These are phyloP conservation scores for Chenopodium album DNA, from an alignment of 148 eudicot species.

Conservation along the genomic window DNA sequence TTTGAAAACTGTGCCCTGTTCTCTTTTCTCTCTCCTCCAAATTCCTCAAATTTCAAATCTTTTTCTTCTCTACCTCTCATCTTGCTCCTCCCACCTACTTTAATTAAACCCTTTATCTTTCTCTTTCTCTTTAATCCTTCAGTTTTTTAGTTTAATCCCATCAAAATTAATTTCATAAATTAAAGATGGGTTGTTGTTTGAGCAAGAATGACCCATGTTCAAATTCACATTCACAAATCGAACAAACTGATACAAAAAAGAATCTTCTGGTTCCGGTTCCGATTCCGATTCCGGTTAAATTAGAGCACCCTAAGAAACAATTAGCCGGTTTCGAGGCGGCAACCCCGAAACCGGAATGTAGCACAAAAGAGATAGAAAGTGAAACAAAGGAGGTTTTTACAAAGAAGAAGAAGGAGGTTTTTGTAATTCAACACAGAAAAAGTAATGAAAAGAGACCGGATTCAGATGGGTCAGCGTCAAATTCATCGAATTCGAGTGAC, in stretches of 20 bases:
- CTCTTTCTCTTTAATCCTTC: neutral
- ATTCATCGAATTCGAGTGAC: neutral
- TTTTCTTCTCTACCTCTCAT: constrained; percentile 9
- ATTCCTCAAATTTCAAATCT: constrained; percentile 16
- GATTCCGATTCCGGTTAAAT: constrained; percentile 9
- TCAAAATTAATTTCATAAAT: neutral
- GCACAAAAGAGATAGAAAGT: neutral
- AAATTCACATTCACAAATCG: constrained; percentile 2
- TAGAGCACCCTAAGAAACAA: constrained; percentile 26
- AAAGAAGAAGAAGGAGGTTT: constrained; percentile 52
- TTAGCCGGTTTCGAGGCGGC: neutral
- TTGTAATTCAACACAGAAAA: constrained; percentile 59
- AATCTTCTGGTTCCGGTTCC: neutral
- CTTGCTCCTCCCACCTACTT: neutral
- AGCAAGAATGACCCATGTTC: constrained; percentile 58
- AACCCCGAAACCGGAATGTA: neutral
- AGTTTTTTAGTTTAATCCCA: neutral
- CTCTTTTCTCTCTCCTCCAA: constrained; percentile 13
- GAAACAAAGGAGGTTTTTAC: neutral
- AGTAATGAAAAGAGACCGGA: constrained; percentile 51
- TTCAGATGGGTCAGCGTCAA: constrained; percentile 19
- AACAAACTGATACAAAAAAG: constrained; percentile 1
- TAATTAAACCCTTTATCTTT: neutral
- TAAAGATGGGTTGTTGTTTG: constrained; percentile 76
- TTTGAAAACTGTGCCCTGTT: constrained; percentile 23